Evolutionary conservation across 176 grass and related monocot species (phyloP).

Genomic region (Aegilops speltoides): DNA sequence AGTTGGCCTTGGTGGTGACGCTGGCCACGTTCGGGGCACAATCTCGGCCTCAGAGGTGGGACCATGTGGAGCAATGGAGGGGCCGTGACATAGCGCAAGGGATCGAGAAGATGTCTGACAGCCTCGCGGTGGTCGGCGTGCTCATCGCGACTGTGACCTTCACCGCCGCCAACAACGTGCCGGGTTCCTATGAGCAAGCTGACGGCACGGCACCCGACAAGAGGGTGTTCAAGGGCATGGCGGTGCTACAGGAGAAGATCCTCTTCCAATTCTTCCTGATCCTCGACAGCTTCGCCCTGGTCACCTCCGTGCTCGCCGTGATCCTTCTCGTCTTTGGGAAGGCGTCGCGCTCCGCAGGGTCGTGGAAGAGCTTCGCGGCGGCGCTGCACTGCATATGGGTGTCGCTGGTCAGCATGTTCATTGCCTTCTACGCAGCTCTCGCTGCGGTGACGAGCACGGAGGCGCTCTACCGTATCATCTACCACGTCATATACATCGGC

Average conservation of each 20-base stretch:
- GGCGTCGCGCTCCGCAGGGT: neutral
- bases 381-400: neutral
- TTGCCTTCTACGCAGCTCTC: neutral
- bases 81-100: neutral
- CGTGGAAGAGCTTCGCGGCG: neutral
- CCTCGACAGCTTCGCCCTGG: neutral
- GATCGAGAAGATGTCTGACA: neutral
- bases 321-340: neutral
- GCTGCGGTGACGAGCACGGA: neutral
- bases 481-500: neutral
- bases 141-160: slow-evolving; percentile 2
- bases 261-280: neutral
- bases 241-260: neutral
- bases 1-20: neutral
- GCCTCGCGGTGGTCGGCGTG: slow-evolving; percentile 6
- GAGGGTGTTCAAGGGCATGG: neutral
- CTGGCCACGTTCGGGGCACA: neutral
- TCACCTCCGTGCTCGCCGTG: neutral
- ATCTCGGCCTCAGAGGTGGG: neutral
- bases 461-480: neutral
- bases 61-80: neutral
- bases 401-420: neutral
- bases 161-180: slow-evolving; percentile 9
- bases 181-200: neutral
- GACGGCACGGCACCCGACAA: neutral